Percentiles rank a stretch among this genome's conserved stretches.
These are phyloP conservation scores for Fusarium sp. DNA, from an alignment of 2,329 filamentous ascomycete genomes.

Conservation along the genomic window DNA sequence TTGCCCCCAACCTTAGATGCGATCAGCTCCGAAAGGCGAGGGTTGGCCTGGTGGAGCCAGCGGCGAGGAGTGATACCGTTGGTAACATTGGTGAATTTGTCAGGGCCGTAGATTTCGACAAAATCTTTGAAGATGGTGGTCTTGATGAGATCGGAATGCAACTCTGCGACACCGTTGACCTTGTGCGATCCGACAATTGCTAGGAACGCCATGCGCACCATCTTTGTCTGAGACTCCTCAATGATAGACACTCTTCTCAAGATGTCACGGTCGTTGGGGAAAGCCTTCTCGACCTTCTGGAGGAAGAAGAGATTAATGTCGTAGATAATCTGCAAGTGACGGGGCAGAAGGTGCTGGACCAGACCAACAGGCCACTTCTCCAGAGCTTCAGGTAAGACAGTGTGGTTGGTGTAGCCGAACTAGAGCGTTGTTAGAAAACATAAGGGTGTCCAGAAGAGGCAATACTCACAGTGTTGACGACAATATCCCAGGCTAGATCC, in stretches of 20 bases:
- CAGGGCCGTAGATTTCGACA: conserved; percentile 90
- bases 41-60: conserved; percentile 98
- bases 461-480: conserved; percentile 70
- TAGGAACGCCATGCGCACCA: conserved; percentile 96
- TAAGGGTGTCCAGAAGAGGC: background rate
- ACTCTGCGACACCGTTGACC: conserved; percentile 96
- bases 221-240: conserved; percentile 95
- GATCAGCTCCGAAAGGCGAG: conserved; percentile 89
- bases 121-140: conserved; percentile 99
- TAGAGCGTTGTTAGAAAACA: conserved; percentile 45
- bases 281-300: conserved; percentile 88
- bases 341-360: conserved; percentile 90
- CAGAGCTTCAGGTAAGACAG: conserved; percentile 93
- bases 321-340: conserved; percentile 97
- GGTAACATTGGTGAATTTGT: conserved; percentile 99
- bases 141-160: conserved; percentile 98
- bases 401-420: conserved; percentile 99
- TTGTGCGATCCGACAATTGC: conserved; percentile 98
- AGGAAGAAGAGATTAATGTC: conserved; percentile 97
- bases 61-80: conserved; percentile 96
- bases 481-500: conserved; percentile 91
- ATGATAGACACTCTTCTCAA: conserved; percentile 93
- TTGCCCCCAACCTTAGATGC: conserved; percentile 86
- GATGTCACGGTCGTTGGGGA: conserved; percentile 90
- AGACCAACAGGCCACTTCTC: conserved; percentile 99